Base-by-base conservation (phyloP, 257 asterid genomes). In the Plantago elongata region DNA sequence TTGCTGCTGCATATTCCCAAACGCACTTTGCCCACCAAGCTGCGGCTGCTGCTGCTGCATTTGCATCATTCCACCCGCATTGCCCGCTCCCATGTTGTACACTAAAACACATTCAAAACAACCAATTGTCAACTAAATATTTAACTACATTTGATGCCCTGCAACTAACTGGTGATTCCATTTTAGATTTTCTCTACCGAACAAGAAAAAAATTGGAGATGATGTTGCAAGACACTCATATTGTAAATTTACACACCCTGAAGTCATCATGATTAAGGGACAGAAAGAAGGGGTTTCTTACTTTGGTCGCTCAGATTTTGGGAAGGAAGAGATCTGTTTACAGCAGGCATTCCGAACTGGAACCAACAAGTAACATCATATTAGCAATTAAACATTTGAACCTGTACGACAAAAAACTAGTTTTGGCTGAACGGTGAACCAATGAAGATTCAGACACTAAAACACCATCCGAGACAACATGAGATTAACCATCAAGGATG, bases 301-400 rank as follows among this genome's bases (percentile, higher is more conserved):
- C 98, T 88, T 79, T 88, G 98, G 67, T 91, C 98, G 54, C 82
- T 79, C 70, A 86, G 77, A 63, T 69, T 91, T 65, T 83, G 94
- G 64, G 94, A 58, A 70, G 95, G 78, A 60, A 91, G 85, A 70
- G 75, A 70, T 71, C 98, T 83, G 60, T 67, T 82, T 78, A 82
- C 85, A 57, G 86, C 87, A 65, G 90, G 64, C 45, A 90, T 74
- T 73, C 88, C 95, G 71, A 57, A 81, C 98, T 91, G 95, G 64
- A 76, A 79, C 61, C 66, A 78, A 60, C 59, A 54, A 45, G 29
- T 49, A 29, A 18, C 58, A 42, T 40, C 59, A 52, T 2, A 47
- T 13, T 38, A 62, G 49, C 40, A 61, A 52, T 49, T 49, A 67
- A 29, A 56, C 11, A 7, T 40, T 62, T 46, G 57, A 15, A 12